Percentiles rank a stretch among this genome's conserved stretches.
These are phyloP conservation scores for Umbellularia californica DNA, from an alignment of 164 flowering plant species.

Conservation along the genomic window DNA sequence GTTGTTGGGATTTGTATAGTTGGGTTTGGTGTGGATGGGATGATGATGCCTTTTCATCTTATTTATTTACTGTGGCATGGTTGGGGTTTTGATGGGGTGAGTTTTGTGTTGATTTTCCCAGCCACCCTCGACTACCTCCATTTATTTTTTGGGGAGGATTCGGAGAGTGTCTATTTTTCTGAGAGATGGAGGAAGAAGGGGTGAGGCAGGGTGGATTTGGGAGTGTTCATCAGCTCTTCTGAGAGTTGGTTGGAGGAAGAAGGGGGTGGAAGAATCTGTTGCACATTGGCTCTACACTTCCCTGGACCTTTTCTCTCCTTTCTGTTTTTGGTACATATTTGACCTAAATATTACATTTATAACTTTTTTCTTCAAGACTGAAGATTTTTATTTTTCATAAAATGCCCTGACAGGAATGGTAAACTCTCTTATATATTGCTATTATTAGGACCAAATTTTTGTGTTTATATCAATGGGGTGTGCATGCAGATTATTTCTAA, in stretches of 20 bases:
- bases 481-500: neutral
- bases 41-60: conserved; percentile 13
- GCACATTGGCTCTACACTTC: conserved; percentile 8
- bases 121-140: conserved; percentile 4
- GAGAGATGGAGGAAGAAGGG: neutral
- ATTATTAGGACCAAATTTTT: neutral
- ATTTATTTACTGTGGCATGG: conserved; percentile 10
- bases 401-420: conserved; percentile 5
- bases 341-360: conserved; percentile 8
- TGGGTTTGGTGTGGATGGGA: conserved; percentile 23
- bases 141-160: conserved; percentile 1
- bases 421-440: neutral
- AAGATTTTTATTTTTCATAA: conserved; percentile 32
- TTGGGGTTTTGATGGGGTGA: conserved; percentile 18
- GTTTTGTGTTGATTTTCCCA: conserved; percentile 22
- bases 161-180: too few relatives aligned
- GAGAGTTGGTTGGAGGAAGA: neutral
- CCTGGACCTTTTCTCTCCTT: neutral
- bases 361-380: conserved; percentile 27
- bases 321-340: conserved; percentile 7
- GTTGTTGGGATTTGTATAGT: conserved; percentile 33
- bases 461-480: neutral
- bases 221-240: neutral
- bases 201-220: neutral
- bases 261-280: conserved; percentile 4